Evolutionary conservation across 306 rosid species (phyloP), one percentile per base, ranked within the genome.

Genomic region (Cicer chorassanicum): DNA sequence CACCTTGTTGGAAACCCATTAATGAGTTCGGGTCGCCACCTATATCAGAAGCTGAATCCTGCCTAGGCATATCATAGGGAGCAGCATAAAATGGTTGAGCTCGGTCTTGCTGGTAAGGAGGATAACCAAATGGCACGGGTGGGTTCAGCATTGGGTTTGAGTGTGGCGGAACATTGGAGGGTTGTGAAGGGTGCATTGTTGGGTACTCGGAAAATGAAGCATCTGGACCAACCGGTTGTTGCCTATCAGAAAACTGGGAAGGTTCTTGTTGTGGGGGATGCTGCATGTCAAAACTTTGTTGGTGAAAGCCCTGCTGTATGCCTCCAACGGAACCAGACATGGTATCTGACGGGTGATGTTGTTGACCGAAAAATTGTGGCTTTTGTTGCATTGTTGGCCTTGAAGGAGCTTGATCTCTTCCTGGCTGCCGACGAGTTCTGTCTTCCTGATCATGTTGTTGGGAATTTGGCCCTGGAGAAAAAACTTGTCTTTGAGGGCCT

Each of bases 391-490:
- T 65, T 16, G 73, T 68, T 76, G 93, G 72, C 77, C 97, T 89
- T 61, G 96, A 84, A 78, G 87, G 81, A 60, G 88, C 68, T 44
- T 86, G 97, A 74, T 95, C 98, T 80, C 98, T 88, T 63, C 85
- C 60, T 68, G 84, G 87, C 75, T 85, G 99, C 55, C 88, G 90
- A 77, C 81, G 93, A 67, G 86, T 70, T 80, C 86, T 92, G 59
- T 94, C 97, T 29, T 94, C 97, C 54, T 80, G 88, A 63, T 94
- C 97, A 68, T 87, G 90, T 42, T 80, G 97, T 60, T 83, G 97
- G 51, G 97, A 81, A 82, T 85, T 89, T 60, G 96, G 87, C 68
- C 92, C 80, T 12, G 98, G 97, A 84, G 99, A 95, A 74, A 89
- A 77, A 65, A 80, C 86, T 18, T 88, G 87, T 80, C 97, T 89